Evolutionary conservation across 805 yeast genomes (phyloP), one percentile per base, ranked within the genome.

Genomic region (Candida parachauliodes): DNA sequence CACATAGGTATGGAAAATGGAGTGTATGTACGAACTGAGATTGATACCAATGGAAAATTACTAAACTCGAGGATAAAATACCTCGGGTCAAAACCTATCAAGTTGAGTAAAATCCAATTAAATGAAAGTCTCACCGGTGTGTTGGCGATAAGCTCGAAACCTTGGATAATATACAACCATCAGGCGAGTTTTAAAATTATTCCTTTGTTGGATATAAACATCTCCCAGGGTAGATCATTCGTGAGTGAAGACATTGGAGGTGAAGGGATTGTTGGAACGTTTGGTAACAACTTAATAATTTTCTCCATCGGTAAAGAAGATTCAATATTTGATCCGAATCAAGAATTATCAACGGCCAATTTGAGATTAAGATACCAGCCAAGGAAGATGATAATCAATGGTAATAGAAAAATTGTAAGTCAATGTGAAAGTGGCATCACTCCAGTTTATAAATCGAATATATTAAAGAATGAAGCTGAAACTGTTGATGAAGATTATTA

Each of bases 1-100:
- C 94, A 88, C 57, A 73, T 88, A 34, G 97, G 97, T 1, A 70
- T 88, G 68, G 72, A 63, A n/a, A 86, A 80, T 55, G 98, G 98
- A 15, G 77, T 89, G 1, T 87, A 83, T 59, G 79, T 81, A 2
- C 65, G 81, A 12, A 74, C 87, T 0, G 59, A 64, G 5, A 48
- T 88, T 26, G 87, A 84, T 50, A 49, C 62, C 4, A 67, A 81
- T 3, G 96, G 95, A 3, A 54, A 52, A 3, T 70, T 77, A 15
- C 62, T 74, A 1, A 81, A 83, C 45, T 76, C 88, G 1, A 68
- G 83, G 48, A 76, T 79, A 12, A 79, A 81, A 50, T 88, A 83
- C 51, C 55, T 87, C 20, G 98, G 98, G 0, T 72, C 84, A 0
- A 69, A 70, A 28, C 77, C 84, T 0, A 81, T 88, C 0, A 49